A percentile compares a stretch with the other conserved stretches of the same genome.
Conservation (phyloP, 2,329 filamentous ascomycete genomes). For the Chrysoporthe deuterocubensis region DNA sequence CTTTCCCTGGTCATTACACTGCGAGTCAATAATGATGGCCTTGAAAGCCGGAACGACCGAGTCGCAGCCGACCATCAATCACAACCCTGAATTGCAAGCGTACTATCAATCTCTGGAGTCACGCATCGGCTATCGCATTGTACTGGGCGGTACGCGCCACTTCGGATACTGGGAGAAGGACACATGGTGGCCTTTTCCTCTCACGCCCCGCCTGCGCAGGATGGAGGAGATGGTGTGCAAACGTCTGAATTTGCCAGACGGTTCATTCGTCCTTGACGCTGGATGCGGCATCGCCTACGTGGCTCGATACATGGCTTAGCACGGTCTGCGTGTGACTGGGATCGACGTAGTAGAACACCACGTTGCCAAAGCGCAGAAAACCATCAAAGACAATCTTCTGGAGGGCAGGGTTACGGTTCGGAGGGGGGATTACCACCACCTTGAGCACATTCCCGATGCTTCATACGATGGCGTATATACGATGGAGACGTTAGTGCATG, state of each 20-base stretch:
- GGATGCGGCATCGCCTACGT: slow-evolving; percentile 56
- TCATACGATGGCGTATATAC: slow-evolving; percentile 58
- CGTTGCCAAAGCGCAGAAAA: slow-evolving; percentile 47
- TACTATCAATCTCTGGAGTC: slow-evolving; percentile 53
- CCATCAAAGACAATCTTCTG: slow-evolving; percentile 42
- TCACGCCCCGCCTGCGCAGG: slow-evolving; percentile 44
- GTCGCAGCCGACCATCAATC: slow-evolving; percentile 38
- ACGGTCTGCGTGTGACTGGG: slow-evolving; percentile 45
- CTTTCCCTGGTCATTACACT: no score
- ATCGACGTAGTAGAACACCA: slow-evolving; percentile 57
- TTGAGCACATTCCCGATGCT: slow-evolving; percentile 43
- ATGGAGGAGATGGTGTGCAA: slow-evolving; percentile 56
- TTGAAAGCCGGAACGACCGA: neutral
- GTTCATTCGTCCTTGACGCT: slow-evolving; percentile 54
- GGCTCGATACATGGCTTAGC: slow-evolving; percentile 50
- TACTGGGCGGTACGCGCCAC: slow-evolving; percentile 53
- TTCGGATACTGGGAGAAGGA: slow-evolving; percentile 52
- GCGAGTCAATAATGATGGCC: neutral
- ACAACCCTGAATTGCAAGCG: slow-evolving; percentile 44
- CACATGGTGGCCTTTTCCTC: slow-evolving; percentile 53
- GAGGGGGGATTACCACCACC: slow-evolving; percentile 56
- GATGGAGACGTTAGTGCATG: slow-evolving; percentile 61
- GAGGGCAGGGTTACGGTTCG: slow-evolving; percentile 42
- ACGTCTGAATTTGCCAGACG: slow-evolving; percentile 42
- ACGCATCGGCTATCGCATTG: slow-evolving; percentile 46